Evolutionary conservation across 2,329 filamentous ascomycete species (phyloP).

Genomic region (Fusarium tjaetaba): DNA sequence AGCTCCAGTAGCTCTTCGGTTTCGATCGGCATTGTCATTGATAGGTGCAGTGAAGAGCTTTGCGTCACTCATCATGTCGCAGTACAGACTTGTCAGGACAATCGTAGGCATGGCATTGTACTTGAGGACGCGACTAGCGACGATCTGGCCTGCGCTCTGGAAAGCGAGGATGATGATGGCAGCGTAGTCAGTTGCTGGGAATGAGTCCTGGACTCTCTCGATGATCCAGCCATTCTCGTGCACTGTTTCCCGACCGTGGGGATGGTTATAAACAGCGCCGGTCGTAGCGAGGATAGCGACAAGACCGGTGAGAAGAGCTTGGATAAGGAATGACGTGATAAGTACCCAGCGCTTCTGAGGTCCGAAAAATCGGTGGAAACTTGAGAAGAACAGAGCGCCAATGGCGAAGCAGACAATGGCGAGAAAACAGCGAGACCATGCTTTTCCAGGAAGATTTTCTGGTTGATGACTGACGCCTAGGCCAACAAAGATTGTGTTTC

Average conservation of each 20-base stretch:
- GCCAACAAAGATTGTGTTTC: constrained; percentile 44
- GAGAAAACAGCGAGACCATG: constrained; percentile 43
- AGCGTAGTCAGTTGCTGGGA: constrained; percentile 39
- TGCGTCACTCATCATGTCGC: constrained; percentile 44
- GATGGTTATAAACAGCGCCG: constrained; percentile 35
- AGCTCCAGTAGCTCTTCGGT: constrained; percentile 33
- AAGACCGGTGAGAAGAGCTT: constrained; percentile 37
- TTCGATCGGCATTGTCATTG: constrained; percentile 41
- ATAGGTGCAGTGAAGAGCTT: constrained; percentile 39
- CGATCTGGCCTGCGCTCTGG: constrained; percentile 42
- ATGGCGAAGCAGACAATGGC: constrained; percentile 41
- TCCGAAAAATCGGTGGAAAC: constrained; percentile 41
- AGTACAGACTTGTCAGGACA: constrained; percentile 43
- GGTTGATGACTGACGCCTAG: constrained; percentile 42
- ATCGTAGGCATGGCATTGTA: constrained; percentile 43
- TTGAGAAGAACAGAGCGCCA: constrained; percentile 43
- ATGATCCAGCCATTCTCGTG: constrained; percentile 35
- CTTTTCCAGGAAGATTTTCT: constrained; percentile 39
- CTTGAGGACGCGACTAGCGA: constrained; percentile 41
- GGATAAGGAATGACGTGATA: constrained; percentile 34
- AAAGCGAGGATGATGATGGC: constrained; percentile 41
- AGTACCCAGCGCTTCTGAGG: constrained; percentile 44
- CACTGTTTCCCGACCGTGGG: constrained; percentile 19
- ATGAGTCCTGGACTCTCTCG: constrained; percentile 35
- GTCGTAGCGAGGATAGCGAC: constrained; percentile 41